These are phyloP conservation scores for Clitocybe nebularis DNA, from an alignment of 1,284 basidiomycete species.

Conservation along the genomic window DNA sequence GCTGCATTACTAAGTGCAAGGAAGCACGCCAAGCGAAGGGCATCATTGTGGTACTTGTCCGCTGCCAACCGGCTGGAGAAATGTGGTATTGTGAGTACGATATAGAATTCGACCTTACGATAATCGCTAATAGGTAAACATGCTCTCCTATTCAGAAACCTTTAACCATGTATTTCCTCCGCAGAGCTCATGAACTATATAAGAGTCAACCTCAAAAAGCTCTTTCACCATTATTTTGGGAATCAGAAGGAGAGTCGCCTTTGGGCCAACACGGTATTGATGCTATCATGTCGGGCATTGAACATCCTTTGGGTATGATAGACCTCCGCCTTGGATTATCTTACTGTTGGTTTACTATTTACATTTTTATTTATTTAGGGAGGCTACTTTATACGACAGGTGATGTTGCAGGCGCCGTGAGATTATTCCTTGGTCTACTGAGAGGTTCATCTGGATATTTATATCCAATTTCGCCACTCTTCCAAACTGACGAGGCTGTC, in stretches of 20 bases:
- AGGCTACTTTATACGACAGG: conserved; percentile 76
- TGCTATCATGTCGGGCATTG: conserved; percentile 64
- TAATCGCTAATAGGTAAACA: no score
- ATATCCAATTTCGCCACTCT: conserved; percentile 19
- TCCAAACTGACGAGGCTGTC: conserved; percentile 15
- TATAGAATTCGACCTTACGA: conserved; percentile 4
- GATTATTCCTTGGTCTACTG: conserved; percentile 61
- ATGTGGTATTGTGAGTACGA: conserved; percentile 64
- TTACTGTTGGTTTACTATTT: conserved; percentile 5
- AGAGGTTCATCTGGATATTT: conserved; percentile 31
- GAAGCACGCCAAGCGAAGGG: conserved; percentile 53
- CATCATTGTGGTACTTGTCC: conserved; percentile 71
- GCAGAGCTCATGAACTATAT: conserved; percentile 62
- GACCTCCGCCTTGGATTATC: conserved; percentile 4
- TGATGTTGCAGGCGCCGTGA: conserved; percentile 64
- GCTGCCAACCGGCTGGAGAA: conserved; percentile 75
- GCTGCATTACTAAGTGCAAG: conserved; percentile 64
- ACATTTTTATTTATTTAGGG: conserved; percentile 38
- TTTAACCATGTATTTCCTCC: conserved; percentile 74
- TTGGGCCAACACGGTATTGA: conserved; percentile 46
- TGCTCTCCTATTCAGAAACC: conserved; percentile 55
- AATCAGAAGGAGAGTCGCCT: conserved; percentile 52
- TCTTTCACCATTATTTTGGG: conserved; percentile 76
- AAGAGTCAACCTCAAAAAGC: conserved; percentile 43
- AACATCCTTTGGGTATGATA: conserved; percentile 67